Percentiles rank a stretch among this genome's conserved stretches.
phyloP scores from a whole-genome alignment of 78 protist genomes.

The slime mould (Dictyostelium discoideum) region DNA sequence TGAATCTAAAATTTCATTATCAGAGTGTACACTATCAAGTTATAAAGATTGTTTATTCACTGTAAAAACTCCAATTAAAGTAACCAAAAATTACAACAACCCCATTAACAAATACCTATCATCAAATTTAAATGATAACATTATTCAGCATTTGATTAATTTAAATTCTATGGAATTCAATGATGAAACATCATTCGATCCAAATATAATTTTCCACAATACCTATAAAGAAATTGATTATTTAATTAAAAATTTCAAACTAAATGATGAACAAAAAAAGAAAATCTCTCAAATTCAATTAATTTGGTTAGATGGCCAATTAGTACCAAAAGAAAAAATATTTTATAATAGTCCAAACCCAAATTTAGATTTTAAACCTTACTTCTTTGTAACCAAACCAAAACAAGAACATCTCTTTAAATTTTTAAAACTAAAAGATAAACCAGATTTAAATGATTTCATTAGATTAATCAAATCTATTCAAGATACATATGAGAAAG shows the following conservation, averaged over 20 bases:
- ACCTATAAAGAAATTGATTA: not conserved
- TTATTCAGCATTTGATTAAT: not conserved
- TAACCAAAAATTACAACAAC: too few species aligned
- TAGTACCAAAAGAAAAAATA: not conserved
- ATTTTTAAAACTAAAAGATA: not conserved
- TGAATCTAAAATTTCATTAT: not conserved
- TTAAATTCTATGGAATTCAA: not conserved
- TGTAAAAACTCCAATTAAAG: not conserved
- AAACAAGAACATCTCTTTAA: not conserved
- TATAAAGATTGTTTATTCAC: not conserved
- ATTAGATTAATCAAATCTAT: not conserved
- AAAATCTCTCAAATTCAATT: not conserved
- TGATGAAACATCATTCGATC: not conserved
- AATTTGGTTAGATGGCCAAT: not conserved
- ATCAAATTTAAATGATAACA: not conserved
- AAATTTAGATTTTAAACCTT: not conserved
- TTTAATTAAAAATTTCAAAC: not conserved
- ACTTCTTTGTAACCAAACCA: not conserved
- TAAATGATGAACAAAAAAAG: not conserved
- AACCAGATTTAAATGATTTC: not conserved
- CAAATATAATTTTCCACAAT: not conserved
- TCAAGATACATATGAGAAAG: not conserved
- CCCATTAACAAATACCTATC: not conserved
- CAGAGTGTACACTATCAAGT: not conserved
- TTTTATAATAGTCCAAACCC: not conserved